Evolutionary conservation across 2,329 filamentous ascomycete genomes (phyloP).

Genomic region (Macrophomina pseudophaseolina): DNA sequence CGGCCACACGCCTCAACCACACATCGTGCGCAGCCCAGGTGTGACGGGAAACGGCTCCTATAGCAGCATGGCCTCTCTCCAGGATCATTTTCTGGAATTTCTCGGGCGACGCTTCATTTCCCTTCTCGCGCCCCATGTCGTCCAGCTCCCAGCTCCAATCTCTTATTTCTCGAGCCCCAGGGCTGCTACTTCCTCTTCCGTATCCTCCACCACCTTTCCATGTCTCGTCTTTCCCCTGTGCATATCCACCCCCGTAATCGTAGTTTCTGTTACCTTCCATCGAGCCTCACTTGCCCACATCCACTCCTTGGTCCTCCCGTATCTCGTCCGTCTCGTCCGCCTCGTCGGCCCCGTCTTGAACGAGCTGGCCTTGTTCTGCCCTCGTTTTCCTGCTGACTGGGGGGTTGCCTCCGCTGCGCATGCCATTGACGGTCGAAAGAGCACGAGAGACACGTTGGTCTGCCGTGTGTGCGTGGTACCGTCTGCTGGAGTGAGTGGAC

Average conservation of each 20-base stretch:
- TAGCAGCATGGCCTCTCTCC: background rate
- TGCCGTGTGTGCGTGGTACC: too few species aligned
- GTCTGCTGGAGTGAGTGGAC: background rate
- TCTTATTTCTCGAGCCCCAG: background rate
- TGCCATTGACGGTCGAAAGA: too few species aligned
- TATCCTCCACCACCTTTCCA: background rate
- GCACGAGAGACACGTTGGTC: too few species aligned
- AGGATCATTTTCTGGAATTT: conserved; percentile 7
- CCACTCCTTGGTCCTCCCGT: background rate
- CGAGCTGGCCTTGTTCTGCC: conserved; percentile 22
- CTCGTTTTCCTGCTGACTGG: background rate
- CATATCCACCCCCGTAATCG: conserved; percentile 8
- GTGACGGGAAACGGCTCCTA: background rate
- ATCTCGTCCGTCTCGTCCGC: background rate
- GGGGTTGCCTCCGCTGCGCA: too few species aligned
- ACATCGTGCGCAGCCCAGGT: conserved; percentile 1
- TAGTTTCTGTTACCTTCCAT: conserved; percentile 2
- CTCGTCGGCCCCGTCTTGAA: background rate
- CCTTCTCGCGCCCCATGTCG: conserved; percentile 1
- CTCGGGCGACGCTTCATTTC: background rate
- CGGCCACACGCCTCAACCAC: conserved; percentile 6
- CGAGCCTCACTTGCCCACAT: background rate
- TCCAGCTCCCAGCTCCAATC: background rate
- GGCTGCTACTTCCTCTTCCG: conserved; percentile 23
- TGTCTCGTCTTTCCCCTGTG: background rate